Base-by-base conservation (phyloP, 2,329 filamentous ascomycete genomes). In the Dactylella cylindrospora region DNA sequence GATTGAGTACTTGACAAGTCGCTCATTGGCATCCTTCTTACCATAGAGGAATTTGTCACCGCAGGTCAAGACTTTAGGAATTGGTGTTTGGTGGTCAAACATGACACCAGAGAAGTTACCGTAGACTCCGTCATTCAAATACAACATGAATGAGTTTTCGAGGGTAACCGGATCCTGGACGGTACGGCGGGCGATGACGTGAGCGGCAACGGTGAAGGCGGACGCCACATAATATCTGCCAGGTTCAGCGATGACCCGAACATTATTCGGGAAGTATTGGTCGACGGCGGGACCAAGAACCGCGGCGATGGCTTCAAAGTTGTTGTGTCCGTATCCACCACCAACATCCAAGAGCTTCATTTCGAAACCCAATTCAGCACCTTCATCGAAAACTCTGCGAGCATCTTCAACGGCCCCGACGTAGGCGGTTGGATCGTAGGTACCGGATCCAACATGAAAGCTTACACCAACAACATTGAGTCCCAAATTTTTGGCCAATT, bases 41-140 rank as follows among this genome's bases (percentile, higher is more conserved):
- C 84, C 75, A 72, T 84, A 84, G 70, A 83, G 71, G 65, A 80
- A 79, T 61, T 77, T 76, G 65, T 79, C 74, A 62, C 79, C 77
- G 15, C 79, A 77, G 67, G 83, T 84, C 50, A 98, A 78, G 57
- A 97, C 81, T 74, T 86, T 88, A 52, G 91, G 88, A 38, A 86
- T 76, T 1, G 93, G 93, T 70, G 94, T 82, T 79, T 98, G 93
- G 75, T 97, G 93, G 71, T 97, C 93, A 73, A 96, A 98, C 78
- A 97, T 95, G 79, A 97, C 97, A 82, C 90, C 94, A 67, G 89
- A 95, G 72, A 98, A 97, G 77, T 97, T 97, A 70, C 93, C 93
- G 71, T 98, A 98, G 49, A 97, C 85, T 22, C 93, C 93, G 69
- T 98, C 93, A 72, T 98, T 98, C 73, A 97, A 78, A 73, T 98